phyloP scores from a whole-genome alignment of 805 yeast species.

The Metschnikowia hibisci region DNA sequence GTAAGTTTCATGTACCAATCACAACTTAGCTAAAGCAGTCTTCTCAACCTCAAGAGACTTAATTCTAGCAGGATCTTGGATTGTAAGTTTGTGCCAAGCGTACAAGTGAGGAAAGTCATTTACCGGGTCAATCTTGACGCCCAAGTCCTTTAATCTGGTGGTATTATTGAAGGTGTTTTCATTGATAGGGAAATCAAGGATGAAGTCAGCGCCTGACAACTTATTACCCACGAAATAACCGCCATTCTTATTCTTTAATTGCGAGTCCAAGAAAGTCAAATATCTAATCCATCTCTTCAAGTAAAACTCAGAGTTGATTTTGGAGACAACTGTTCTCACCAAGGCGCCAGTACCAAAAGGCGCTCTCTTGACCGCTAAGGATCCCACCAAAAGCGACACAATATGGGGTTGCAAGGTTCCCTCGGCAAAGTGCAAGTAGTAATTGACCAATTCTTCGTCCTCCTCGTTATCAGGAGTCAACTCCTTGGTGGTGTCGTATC shows the following conservation, averaged over 20 bases:
- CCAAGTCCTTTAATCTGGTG: conserved; percentile 7
- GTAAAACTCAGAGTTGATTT: conserved; percentile 26
- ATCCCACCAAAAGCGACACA: conserved; percentile 23
- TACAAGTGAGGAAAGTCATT: conserved; percentile 15
- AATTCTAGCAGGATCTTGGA: conserved; percentile 11
- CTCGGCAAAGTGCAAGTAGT: conserved; percentile 25
- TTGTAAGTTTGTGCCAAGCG: conserved; percentile 18
- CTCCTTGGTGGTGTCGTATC: conserved; percentile 43
- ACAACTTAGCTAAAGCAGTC: conserved; percentile 8
- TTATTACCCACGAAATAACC: conserved; percentile 37
- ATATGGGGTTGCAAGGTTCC: conserved; percentile 24
- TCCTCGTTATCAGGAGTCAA: conserved; percentile 38
- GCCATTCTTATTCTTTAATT: conserved; percentile 27
- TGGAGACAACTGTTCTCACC: conserved; percentile 20
- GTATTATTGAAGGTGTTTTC: conserved; percentile 16
- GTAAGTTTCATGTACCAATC: not conserved
- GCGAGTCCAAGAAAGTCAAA: conserved; percentile 28
- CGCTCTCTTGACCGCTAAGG: conserved; percentile 23
- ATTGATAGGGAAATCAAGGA: conserved; percentile 33
- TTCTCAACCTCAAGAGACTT: conserved; percentile 7
- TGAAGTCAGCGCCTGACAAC: conserved; percentile 38
- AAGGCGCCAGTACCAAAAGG: conserved; percentile 26
- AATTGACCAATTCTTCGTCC: conserved; percentile 24
- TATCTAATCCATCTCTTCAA: conserved; percentile 22
- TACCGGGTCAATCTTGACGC: conserved; percentile 7